Base-by-base conservation (phyloP, 2,329 filamentous ascomycete genomes). In the Aspergillus niger region DNA sequence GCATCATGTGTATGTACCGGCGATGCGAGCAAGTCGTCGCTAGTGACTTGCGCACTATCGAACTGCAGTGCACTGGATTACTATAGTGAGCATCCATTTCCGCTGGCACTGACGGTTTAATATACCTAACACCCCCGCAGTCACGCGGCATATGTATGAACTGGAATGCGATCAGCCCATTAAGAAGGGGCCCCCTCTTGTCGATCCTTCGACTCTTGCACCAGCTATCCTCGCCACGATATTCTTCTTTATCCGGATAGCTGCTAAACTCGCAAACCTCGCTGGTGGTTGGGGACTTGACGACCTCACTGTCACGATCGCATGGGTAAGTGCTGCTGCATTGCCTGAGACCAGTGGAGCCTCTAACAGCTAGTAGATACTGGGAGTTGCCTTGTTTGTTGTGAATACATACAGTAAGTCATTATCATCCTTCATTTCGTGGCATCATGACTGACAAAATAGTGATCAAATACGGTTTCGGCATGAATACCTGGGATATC, bases 391-490 rank as follows among this genome's bases (percentile, higher is more conserved):
- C 10, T 26, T 60, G 1, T 67, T 59, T 44, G 55, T 57, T 2
- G 7, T 67, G 8, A 65, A 66, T 32, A 49, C 52, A 2, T 49
- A 52, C 8, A 65, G 65, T 67, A 57, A 57, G 64, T 55, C 6
- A 17, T 3, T 1, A 11, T 6, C 7, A 8, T n/a, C 7, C 11
- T 13, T 3, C n/a, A 30, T 2, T 1, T n/a, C 7, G 2, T 2
- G 7, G 13, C 10, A 6, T 32, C n/a, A 36, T 36, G 0, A 32
- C 43, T 60, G 50, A 65, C 15, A 6, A 15, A 24, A 6, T 17
- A 67, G 65, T 68, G 66, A 63, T 67, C 41, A 58, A 67, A 39
- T 61, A 64, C 17, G 67, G 66, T 17, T 69, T 69, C 32, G 67
- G 67, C 3, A 58, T 54, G 51, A 65, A 69, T 36, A 63, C 67